Percentiles rank a stretch among this genome's conserved stretches.
These are phyloP conservation scores for Alternaria sp. DNA, from an alignment of 2,329 filamentous ascomycete species.

Conservation along the genomic window DNA sequence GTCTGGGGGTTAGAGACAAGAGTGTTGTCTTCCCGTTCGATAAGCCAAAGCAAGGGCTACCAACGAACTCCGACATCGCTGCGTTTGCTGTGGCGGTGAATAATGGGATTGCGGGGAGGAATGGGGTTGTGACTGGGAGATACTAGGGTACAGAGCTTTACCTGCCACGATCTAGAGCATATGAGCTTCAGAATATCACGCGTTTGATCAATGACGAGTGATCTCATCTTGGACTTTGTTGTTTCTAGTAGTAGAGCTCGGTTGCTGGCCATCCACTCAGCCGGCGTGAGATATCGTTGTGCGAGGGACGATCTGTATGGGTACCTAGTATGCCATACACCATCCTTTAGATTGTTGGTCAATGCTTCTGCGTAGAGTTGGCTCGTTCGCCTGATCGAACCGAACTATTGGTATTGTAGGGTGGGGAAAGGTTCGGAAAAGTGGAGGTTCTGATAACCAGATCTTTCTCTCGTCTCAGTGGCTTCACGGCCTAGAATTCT, in stretches of 20 bases:
- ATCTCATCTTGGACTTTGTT: not conserved
- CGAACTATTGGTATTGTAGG: not conserved
- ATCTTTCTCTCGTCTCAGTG: not conserved
- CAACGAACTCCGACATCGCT: constrained; percentile 36
- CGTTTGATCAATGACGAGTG: not conserved
- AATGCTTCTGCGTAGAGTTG: not conserved
- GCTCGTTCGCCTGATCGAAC: not conserved
- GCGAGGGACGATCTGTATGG: not conserved
- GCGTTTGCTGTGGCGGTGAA: constrained; percentile 48
- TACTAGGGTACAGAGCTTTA: not conserved
- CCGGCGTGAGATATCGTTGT: not conserved
- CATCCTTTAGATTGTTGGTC: accelerated
- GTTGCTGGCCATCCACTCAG: not conserved
- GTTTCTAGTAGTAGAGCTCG: no score
- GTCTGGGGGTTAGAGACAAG: constrained; percentile 42
- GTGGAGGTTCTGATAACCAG: not conserved
- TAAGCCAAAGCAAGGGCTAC: constrained; percentile 25
- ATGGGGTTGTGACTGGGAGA: constrained; percentile 31
- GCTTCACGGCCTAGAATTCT: not conserved
- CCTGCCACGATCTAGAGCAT: not conserved
- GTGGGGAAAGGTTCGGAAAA: not conserved
- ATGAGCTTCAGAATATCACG: not conserved
- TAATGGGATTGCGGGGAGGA: constrained; percentile 41
- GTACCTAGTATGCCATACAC: not conserved
- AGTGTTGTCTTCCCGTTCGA: constrained; percentile 41